Base-by-base conservation (phyloP, 1,284 basidiomycete species). In the Trichosporon faecale region DNA sequence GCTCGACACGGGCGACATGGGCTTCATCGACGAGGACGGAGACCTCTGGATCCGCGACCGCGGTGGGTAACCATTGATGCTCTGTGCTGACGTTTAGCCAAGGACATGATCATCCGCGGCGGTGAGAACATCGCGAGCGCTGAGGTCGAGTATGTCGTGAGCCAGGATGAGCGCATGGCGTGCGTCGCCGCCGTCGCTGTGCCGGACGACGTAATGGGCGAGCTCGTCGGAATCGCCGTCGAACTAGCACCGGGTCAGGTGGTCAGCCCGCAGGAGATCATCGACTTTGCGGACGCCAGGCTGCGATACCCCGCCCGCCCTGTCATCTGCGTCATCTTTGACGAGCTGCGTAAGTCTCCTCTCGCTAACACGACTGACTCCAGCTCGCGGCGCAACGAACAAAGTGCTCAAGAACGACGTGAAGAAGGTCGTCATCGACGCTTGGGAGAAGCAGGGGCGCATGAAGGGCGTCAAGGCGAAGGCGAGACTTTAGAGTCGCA, bases 1-100 rank as follows among this genome's bases (percentile, higher is more conserved):
- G 81, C 72, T 82, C 16, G 78, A 82, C 73, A 79, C 81, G 4
- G 81, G 81, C 23, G 81, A 82, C 73, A 70, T 78, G 0, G 81
- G 74, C 6, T 71, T 66, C 64, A 68, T 81, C 5, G 76, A 79
- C 67, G 66, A 73, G 4, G 79, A 81, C 3, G 80, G 79, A 6
- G 77, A 78, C 66, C 63, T 82, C 40, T 80, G 76, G 67, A 65
- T 73, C 21, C 67, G 69, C 25, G 72, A 73, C 64, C 60, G 72
- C 3, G 68, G 63, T 68, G 18, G 5, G 40, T 44, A 0, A 6
- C 18, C 0, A 3, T 9, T n/a, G 40, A 6, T n/a, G 18, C 16
- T n/a, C 8, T 2, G 4, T n/a, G 40, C 40, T 44, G 40, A 44
- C 18, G 3, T 5, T 11, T 11, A 63, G 71, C 71, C 37, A 73